Evolutionary conservation across 768 basidiomycete genomes (phyloP), one percentile per base, ranked within the genome.

Genomic region (Lentinula boryana): DNA sequence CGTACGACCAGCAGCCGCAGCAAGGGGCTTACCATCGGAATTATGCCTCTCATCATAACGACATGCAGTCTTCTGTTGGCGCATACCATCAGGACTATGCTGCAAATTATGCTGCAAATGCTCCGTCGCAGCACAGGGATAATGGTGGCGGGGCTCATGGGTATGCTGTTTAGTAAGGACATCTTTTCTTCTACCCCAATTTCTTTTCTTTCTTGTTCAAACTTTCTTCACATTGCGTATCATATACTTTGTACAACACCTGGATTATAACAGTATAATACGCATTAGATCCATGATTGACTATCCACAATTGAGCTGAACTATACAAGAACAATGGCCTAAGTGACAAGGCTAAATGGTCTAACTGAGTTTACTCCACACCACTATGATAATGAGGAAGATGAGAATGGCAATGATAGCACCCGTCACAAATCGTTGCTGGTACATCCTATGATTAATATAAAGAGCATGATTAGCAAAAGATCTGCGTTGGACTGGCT

Each of bases 361-460:
- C 65, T 70, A 80, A 64, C 77, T 78, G 58, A 85, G 73, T 70
- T 95, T 95, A 69, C 84, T 84, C 85, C 89, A 94, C 6, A 91
- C 71, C 58, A 96, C 88, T 65, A 95, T 78, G 27, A 76, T 76
- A 64, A 98, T 95, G 53, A 98, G 84, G 3, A 95, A 69, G 55
- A 96, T 76, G 38, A 98, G 87, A 32, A 98, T 84, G 60, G 79
- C 75, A 60, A 99, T 88, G 67, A 98, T 98, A 43, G 83, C 88
- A 41, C 75, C 89, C 5, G 95, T 98, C 52, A 97, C 81, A 52
- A 91, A 82, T 56, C 92, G 88, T 68, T 99, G 96, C 72, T 97
- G 94, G 71, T 98, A 95, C 93, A 98, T 97, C 77, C 97, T 99
- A 23, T 21, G 9, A 15, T 32, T 33, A 70, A 50, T 67, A 56